phyloP scores from a whole-genome alignment of 2,329 filamentous ascomycete genomes.

The Hymenoscyphus linearis region DNA sequence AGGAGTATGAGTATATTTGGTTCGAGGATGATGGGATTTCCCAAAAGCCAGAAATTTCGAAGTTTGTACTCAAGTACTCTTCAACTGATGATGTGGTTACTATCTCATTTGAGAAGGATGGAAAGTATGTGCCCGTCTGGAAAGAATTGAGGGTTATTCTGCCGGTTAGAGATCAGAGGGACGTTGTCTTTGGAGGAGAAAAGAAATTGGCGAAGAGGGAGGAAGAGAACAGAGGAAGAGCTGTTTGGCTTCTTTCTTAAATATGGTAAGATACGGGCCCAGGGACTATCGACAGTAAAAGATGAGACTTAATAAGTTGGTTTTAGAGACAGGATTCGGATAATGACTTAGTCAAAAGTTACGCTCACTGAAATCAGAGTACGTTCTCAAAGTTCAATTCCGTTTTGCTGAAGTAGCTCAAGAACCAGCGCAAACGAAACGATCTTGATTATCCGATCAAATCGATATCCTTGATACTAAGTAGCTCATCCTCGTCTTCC shows the following conservation, averaged over 20 bases:
- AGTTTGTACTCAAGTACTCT: constrained; percentile 40
- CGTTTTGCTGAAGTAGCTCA: too few species aligned
- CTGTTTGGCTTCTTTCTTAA: background rate
- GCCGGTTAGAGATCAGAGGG: constrained; percentile 41
- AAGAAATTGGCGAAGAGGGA: background rate
- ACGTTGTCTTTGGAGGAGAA: constrained; percentile 6
- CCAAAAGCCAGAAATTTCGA: constrained; percentile 34
- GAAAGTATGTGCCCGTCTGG: constrained; percentile 44
- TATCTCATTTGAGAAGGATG: constrained; percentile 38
- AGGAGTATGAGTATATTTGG: constrained; percentile 41
- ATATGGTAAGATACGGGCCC: too few species aligned
- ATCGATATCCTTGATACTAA: background rate
- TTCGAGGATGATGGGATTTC: constrained; percentile 54
- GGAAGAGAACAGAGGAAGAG: background rate
- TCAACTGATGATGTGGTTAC: constrained; percentile 40
- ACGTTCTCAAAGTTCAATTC: too few species aligned
- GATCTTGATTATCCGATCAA: too few species aligned
- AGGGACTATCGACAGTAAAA: too few species aligned
- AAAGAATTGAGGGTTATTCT: constrained; percentile 44
- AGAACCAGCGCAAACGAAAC: too few species aligned
- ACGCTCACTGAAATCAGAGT: too few species aligned
- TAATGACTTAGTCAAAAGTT: too few species aligned
- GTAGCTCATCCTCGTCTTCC: background rate
- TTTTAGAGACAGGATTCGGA: too few species aligned
- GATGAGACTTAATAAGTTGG: too few species aligned